Evolutionary conservation across 1,284 basidiomycete genomes (phyloP).

Genomic region (Puccinia polysora): DNA sequence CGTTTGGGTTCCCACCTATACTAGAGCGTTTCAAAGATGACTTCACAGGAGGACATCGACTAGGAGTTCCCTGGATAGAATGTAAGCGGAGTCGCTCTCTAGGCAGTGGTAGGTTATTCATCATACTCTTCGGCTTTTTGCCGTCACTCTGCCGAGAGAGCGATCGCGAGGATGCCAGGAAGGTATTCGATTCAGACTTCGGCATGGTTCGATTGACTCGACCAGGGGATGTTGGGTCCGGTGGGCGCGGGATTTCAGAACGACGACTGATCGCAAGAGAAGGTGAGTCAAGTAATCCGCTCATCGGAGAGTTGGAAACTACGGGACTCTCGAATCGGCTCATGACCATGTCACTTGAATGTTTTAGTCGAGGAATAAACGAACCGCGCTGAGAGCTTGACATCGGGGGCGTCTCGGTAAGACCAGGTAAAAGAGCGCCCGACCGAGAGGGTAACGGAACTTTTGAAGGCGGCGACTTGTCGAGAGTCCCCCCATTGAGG

Average conservation of each 20-base stretch:
- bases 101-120: not conserved
- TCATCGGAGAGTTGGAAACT: slow-evolving; percentile 2
- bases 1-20: slow-evolving; percentile 2
- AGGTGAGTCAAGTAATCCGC: not conserved
- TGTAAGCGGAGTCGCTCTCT: slow-evolving; percentile 10
- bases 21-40: slow-evolving; percentile 1
- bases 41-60: slow-evolving; percentile 16
- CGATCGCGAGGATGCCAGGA: not conserved
- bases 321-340: slow-evolving; percentile 14
- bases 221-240: not conserved
- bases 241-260: not conserved
- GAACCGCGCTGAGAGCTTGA: not conserved
- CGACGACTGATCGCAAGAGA: slow-evolving; percentile 1
- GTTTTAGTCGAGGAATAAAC: slow-evolving; percentile 1
- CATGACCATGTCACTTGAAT: not conserved
- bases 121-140: not conserved
- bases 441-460: slow-evolving; percentile 3
- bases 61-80: slow-evolving; percentile 25
- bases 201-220: not conserved
- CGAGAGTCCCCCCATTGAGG: not conserved
- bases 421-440: not conserved
- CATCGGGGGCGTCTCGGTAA: not conserved
- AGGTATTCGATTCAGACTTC: slow-evolving; percentile 3
- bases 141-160: slow-evolving; percentile 16
- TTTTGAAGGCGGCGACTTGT: not conserved